A percentile compares a stretch with the other conserved stretches of the same genome.
phyloP scores from a whole-genome alignment of 768 basidiomycete species.

The Lyophyllum shimeji region DNA sequence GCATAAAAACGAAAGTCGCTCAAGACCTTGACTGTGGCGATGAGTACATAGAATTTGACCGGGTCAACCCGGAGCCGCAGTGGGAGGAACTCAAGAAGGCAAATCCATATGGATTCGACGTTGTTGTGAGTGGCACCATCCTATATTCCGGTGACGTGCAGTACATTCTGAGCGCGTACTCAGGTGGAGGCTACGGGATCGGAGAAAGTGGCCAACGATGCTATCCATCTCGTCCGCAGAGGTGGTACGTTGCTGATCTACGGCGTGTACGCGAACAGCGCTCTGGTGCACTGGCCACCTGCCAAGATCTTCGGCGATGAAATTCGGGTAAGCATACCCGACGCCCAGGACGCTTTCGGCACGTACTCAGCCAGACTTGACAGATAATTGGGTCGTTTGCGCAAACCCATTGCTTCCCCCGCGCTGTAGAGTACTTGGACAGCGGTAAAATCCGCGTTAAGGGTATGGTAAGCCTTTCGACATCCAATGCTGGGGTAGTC shows the following conservation, averaged over 20 bases:
- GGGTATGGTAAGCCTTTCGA: slow-evolving; percentile 40
- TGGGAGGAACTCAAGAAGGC: slow-evolving; percentile 68
- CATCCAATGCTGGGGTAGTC: too few relatives aligned
- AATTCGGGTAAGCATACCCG: slow-evolving; percentile 43
- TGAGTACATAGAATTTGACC: slow-evolving; percentile 74
- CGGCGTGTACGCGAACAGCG: slow-evolving; percentile 74
- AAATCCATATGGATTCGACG: slow-evolving; percentile 82
- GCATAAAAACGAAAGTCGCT: slow-evolving; percentile 76
- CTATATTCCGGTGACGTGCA: neutral
- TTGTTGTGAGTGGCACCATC: slow-evolving; percentile 38
- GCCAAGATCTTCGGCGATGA: slow-evolving; percentile 77
- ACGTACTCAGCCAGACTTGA: slow-evolving; percentile 44
- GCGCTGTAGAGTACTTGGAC: slow-evolving; percentile 76
- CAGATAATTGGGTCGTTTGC: slow-evolving; percentile 81
- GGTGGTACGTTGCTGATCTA: slow-evolving; percentile 74
- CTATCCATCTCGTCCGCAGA: slow-evolving; percentile 74
- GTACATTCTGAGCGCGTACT: neutral
- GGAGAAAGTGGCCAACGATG: slow-evolving; percentile 66
- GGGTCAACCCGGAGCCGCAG: slow-evolving; percentile 59
- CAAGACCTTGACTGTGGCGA: slow-evolving; percentile 67
- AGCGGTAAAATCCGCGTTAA: slow-evolving; percentile 67
- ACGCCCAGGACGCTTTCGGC: neutral
- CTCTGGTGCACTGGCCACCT: slow-evolving; percentile 69
- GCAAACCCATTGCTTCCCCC: slow-evolving; percentile 76
- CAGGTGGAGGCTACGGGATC: slow-evolving; percentile 69